Percentiles rank a stretch among this genome's conserved stretches.
These are phyloP conservation scores for Cytospora piceae DNA, from an alignment of 2,329 filamentous ascomycete genomes.

Conservation along the genomic window DNA sequence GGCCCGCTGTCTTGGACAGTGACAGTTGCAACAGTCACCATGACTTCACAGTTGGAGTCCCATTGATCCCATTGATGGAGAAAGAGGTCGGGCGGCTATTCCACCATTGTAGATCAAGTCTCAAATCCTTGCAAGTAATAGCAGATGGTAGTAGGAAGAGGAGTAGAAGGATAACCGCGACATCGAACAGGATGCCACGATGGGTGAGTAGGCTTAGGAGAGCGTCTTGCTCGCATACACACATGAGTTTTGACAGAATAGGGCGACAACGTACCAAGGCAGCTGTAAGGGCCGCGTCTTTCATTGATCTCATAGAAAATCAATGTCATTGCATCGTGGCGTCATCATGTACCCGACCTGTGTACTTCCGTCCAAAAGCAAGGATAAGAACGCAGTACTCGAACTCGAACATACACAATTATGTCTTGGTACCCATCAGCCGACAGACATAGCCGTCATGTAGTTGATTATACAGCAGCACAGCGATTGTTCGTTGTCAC, in stretches of 20 bases:
- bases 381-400: not conserved
- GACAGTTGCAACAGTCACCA: not conserved
- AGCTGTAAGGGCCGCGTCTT: too few species aligned
- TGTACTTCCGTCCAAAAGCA: not conserved
- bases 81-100: not conserved
- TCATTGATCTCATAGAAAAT: not conserved
- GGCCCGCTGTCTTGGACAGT: not conserved
- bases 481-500: conserved; percentile 5
- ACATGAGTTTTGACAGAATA: too few species aligned
- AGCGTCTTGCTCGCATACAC: too few species aligned
- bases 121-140: not conserved
- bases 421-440: not conserved
- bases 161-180: not conserved
- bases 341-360: not conserved
- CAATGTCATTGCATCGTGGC: not conserved
- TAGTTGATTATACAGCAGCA: conserved; percentile 12
- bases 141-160: not conserved
- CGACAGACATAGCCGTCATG: conserved; percentile 6
- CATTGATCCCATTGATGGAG: not conserved
- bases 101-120: not conserved
- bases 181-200: not conserved
- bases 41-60: not conserved
- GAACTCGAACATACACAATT: not conserved
- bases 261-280: not conserved
- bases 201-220: not conserved